Evolutionary conservation across 495 filamentous ascomycete genomes (phyloP), one percentile per base, ranked within the genome.

Genomic region (Podospora pseudopauciseta): DNA sequence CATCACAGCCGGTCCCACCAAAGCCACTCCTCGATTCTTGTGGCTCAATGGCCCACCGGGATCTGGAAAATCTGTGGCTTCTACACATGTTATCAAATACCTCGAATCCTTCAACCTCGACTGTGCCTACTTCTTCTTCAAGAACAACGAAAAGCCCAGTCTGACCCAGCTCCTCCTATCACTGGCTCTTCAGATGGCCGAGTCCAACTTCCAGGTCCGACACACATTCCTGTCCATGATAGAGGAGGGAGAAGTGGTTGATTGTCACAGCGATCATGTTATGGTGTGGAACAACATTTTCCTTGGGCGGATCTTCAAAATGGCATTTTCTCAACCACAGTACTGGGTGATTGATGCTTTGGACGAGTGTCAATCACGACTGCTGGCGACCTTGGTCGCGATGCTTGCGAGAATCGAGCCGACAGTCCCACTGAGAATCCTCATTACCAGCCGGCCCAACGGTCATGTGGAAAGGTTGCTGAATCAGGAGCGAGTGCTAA

Each of bases 401-500:
- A 72, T 81, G 61, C 62, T 80, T 16, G 32, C 72, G 13, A 76
- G 67, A 26, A 65, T 77, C n/a, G 63, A 69, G 5, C 54, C 55
- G 5, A 55, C 62, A 4, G 66, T 76, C 30, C 77, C 77, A 2
- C 63, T 80, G 9, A 53, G 70, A 18, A 71, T 82, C 11, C 73
- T 80, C 28, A 65, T 80, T 30, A 79, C 76, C 23, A 79, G 77
- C 59, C 70, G 78, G 9, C 69, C 71, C 0, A 67, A 44, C 15
- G 68, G 63, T 1, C 66, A 68, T 16, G 63, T 73, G 9, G 66
- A 71, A 65, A 23, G 65, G 0, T 44, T 68, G 6, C 54, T 71
- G 2, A 58, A 68, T 53, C 64, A 66, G 60, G 65, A 71, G 26
- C 54, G 57, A n/a, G 61, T 71, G 20, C 4, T 44, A 19, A 26